A percentile compares a stretch with the other conserved stretches of the same genome.
Conservation (phyloP, 306 rosid genomes). For the Elaeagnus macrophylla region DNA sequence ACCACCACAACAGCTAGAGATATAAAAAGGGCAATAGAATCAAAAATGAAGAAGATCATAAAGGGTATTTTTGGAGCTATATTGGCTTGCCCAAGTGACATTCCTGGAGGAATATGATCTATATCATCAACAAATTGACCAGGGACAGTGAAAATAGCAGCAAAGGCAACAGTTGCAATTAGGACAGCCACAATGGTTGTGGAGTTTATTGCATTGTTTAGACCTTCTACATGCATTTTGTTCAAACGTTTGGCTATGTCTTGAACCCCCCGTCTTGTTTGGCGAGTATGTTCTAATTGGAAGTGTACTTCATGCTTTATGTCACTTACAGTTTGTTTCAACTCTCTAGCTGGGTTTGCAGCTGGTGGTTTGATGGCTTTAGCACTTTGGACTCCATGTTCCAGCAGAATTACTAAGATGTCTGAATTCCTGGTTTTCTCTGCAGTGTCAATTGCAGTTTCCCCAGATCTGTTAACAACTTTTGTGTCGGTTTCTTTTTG, state of each 20-base stretch:
- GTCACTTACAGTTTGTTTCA: slow-evolving; percentile 91
- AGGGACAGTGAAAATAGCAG: slow-evolving; percentile 87
- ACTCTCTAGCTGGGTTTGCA: slow-evolving; percentile 52
- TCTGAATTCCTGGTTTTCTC: slow-evolving; percentile 53
- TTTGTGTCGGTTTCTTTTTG: slow-evolving; percentile 34
- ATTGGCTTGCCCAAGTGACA: slow-evolving; percentile 75
- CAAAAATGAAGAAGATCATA: slow-evolving; percentile 66
- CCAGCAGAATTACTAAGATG: slow-evolving; percentile 41
- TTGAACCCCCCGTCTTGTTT: slow-evolving; percentile 82
- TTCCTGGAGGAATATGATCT: slow-evolving; percentile 32
- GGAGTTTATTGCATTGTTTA: slow-evolving; percentile 93
- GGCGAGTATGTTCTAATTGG: slow-evolving; percentile 92
- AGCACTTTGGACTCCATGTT: slow-evolving; percentile 63
- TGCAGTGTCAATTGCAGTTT: slow-evolving; percentile 92
- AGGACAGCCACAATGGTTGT: slow-evolving; percentile 94
- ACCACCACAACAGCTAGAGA: slow-evolving; percentile 94
- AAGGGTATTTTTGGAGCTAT: slow-evolving; percentile 55
- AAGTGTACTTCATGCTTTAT: slow-evolving; percentile 85
- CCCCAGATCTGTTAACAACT: slow-evolving; percentile 56
- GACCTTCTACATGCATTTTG: slow-evolving; percentile 89
- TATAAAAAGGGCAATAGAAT: slow-evolving; percentile 81
- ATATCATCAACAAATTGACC: slow-evolving; percentile 81
- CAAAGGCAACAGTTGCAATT: slow-evolving; percentile 93
- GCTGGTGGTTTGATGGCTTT: slow-evolving; percentile 49
- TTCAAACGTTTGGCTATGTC: slow-evolving; percentile 90